Evolutionary conservation across 2,329 filamentous ascomycete genomes (phyloP), one percentile per base, ranked within the genome.

Genomic region (Phialemonium atrogriseum): DNA sequence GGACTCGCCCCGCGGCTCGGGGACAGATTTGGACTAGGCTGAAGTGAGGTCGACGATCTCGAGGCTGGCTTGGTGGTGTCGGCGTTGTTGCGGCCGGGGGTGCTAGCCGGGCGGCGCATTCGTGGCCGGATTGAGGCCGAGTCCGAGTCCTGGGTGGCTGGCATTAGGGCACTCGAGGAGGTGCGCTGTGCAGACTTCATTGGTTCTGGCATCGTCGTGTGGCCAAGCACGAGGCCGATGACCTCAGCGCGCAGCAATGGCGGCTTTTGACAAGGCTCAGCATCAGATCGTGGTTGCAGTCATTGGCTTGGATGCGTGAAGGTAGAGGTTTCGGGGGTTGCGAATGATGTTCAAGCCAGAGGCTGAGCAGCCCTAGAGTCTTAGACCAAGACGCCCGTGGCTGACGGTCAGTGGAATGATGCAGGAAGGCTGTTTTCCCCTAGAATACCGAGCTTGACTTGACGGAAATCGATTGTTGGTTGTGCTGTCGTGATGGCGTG

Each of bases 121-220:
- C 71, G 68, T 33, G 69, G 63, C 16, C 70, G 66, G 34, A 63
- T 44, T 16, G 57, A 52, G 35, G 48, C 45, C 16, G 60, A 46
- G 35, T 60, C 58, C 39, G 59, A 49, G 41, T 63, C 59, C 36
- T 54, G 56, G 29, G 59, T 56, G 41, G 59, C 50, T 24, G 64
- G 54, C 31, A 58, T 54, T 33, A 65, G 48, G 28, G 60, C 58
- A 40, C 42, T 49, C 24, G 68, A 70, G 33, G 69, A 65, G 35
- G 64, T 39, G 38, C 31, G 36, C 58, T 39, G 36, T 35, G 44
- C 39, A 30, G 40, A 38, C 27, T 33, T 47, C 43, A 47, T 46
- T 30, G 34, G 16, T 32, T 13, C 22, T 27, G 43, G 40, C 38
- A 41, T 45, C 37, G 32, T 50, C 41, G 43, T 30, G 36, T 16